phyloP scores from a whole-genome alignment of 2,329 filamentous ascomycete genomes.

The Chrysosporium queenslandicum region DNA sequence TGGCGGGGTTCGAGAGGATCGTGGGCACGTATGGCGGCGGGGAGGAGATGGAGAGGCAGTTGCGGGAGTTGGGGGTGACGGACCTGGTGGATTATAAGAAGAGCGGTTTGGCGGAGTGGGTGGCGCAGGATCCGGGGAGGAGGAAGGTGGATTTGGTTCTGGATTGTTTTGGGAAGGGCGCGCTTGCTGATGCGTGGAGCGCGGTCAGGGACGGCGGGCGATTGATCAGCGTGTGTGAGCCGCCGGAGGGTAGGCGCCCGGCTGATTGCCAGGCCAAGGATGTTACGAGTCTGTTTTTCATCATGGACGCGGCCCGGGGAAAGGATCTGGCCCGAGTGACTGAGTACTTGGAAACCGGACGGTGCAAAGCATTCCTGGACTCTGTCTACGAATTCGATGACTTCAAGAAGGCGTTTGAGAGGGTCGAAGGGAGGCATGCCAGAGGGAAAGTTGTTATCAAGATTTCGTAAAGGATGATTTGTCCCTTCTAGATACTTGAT shows the following conservation, averaged over 20 bases:
- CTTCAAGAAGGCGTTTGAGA: constrained; percentile 33
- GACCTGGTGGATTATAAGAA: constrained; percentile 35
- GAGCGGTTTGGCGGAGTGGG: constrained; percentile 24
- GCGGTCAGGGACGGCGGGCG: constrained; percentile 26
- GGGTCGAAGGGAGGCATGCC: constrained; percentile 32
- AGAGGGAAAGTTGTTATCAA: constrained; percentile 37
- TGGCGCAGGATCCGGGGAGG: constrained; percentile 17
- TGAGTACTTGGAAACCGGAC: constrained; percentile 31
- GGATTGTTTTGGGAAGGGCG: constrained; percentile 35
- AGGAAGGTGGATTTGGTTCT: constrained; percentile 37
- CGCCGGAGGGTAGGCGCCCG: constrained; percentile 20
- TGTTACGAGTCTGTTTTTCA: constrained; percentile 34
- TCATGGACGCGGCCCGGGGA: constrained; percentile 32
- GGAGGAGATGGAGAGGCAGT: constrained; percentile 29
- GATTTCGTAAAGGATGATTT: not conserved
- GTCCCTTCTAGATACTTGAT: not conserved
- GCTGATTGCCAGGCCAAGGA: constrained; percentile 19
- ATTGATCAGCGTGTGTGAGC: constrained; percentile 7
- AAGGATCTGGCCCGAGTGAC: constrained; percentile 32
- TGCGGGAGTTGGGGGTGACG: constrained; percentile 34
- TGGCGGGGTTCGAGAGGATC: constrained; percentile 32
- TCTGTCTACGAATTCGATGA: constrained; percentile 36
- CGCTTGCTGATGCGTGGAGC: constrained; percentile 37
- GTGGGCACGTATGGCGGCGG: constrained; percentile 32
- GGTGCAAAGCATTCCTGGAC: constrained; percentile 32